phyloP scores from a whole-genome alignment of 768 basidiomycete genomes.

The Pleurotus pulmonarius region DNA sequence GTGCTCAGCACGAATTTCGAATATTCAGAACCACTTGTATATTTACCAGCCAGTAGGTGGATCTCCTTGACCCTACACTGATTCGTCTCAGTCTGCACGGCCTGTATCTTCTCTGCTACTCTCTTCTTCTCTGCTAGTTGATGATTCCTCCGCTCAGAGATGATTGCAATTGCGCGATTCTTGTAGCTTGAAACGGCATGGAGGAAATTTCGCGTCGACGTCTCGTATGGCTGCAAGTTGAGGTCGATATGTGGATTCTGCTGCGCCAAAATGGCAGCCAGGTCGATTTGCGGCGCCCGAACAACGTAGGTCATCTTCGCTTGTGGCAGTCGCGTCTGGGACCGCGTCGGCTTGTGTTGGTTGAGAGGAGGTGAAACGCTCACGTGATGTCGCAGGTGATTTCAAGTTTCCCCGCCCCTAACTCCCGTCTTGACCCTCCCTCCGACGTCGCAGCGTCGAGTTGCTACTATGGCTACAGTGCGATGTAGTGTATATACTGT shows the following conservation, averaged over 20 bases:
- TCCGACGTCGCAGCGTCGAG: not conserved
- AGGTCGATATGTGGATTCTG: slow-evolving; percentile 63
- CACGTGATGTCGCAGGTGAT: too few species aligned
- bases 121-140: slow-evolving; percentile 64
- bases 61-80: slow-evolving; percentile 78
- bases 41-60: slow-evolving; percentile 72
- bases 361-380: too few species aligned
- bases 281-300: slow-evolving; percentile 58
- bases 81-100: slow-evolving; percentile 66
- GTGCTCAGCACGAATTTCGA: not conserved
- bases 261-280: slow-evolving; percentile 51
- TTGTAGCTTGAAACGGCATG: slow-evolving; percentile 73
- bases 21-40: not conserved
- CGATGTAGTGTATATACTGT: not conserved
- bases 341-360: not conserved
- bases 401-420: not conserved
- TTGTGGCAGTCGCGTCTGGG: not conserved
- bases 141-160: slow-evolving; percentile 60
- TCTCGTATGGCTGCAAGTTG: slow-evolving; percentile 54
- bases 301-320: slow-evolving; percentile 18
- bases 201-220: slow-evolving; percentile 67
- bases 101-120: slow-evolving; percentile 54
- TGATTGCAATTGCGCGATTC: slow-evolving; percentile 62
- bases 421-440: not conserved
- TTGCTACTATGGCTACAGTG: not conserved